Evolutionary conservation across 2,329 filamentous ascomycete genomes (phyloP), one percentile per base, ranked within the genome.

Genomic region (Emergomyces africanus): DNA sequence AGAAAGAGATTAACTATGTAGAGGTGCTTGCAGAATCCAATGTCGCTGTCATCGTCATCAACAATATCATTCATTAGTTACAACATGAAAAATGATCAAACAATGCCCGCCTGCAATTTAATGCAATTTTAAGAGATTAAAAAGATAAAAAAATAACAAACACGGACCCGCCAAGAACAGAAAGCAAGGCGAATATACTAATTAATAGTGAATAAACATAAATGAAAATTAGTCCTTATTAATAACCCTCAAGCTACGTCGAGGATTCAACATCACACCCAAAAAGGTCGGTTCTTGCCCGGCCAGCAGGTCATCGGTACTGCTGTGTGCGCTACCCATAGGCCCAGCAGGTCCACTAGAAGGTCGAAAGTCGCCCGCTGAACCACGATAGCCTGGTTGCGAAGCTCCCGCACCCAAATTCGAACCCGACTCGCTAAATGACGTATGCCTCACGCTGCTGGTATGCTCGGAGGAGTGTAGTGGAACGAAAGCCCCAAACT

Each of bases 211-310:
- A 48, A 42, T 3, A 39, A 54, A 1, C 35, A 51, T 51, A 18
- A 60, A 23, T 30, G 30, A 41, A 39, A 18, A 37, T 75, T 67
- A 80, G 66, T 79, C 78, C 65, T 75, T 66, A 69, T 89, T 89
- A 25, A 88, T 84, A 41, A 89, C 85, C 66, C 84, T 77, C 73
- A 89, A 72, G 66, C 84, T 88, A 67, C 86, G 75, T 66, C 85
- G 77, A 25, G 86, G 86, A 61, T 85, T 85, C 71, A 89, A 71
- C 66, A 88, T 72, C 33, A 88, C 84, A 55, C 80, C 86, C 70
- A 87, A 83, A 72, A 89, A 90, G 60, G 80, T 86, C 61, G 87
- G 87, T 69, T 89, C 84, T 61, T 84, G 78, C 0, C 81, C 83
- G 3, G 75, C 77, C 18, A 87, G 66, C 62, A 88, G 66, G 65